Evolutionary conservation across 805 yeast species (phyloP).

Genomic region (Barnettozyma siamensis): DNA sequence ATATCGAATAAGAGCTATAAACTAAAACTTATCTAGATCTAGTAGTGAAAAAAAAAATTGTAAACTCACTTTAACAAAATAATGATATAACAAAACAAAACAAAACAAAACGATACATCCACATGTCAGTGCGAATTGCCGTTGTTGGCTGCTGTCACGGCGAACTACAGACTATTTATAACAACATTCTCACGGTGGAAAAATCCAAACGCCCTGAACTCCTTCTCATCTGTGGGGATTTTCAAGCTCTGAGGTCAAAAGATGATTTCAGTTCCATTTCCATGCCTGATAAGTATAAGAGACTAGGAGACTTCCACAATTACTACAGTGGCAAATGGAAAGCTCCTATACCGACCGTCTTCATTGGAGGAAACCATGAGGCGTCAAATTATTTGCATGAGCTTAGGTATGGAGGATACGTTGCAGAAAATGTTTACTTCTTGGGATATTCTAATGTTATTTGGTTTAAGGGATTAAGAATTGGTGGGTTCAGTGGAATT

Average conservation of each 20-base stretch:
- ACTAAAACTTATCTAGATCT: too few species aligned
- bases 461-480: slow-evolving; percentile 68
- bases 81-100: neutral
- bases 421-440: slow-evolving; percentile 80
- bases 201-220: slow-evolving; percentile 37
- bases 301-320: slow-evolving; percentile 71
- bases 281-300: slow-evolving; percentile 72
- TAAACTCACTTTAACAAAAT: neutral
- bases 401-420: slow-evolving; percentile 86
- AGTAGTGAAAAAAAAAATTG: too few species aligned
- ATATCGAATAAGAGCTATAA: too few species aligned
- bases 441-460: slow-evolving; percentile 74
- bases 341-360: slow-evolving; percentile 76
- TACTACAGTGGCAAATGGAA: slow-evolving; percentile 54
- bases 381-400: slow-evolving; percentile 72
- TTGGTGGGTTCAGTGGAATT: slow-evolving; percentile 84
- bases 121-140: slow-evolving; percentile 40
- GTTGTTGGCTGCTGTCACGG: slow-evolving; percentile 93
- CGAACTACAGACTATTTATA: slow-evolving; percentile 55
- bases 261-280: slow-evolving; percentile 65
- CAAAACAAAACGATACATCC: neutral
- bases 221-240: slow-evolving; percentile 84
- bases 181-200: neutral
- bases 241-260: slow-evolving; percentile 67
- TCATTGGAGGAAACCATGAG: slow-evolving; percentile 96